These are phyloP conservation scores for Globisporangium canariense DNA, from an alignment of 352 stramenopile species.

Conservation along the genomic window DNA sequence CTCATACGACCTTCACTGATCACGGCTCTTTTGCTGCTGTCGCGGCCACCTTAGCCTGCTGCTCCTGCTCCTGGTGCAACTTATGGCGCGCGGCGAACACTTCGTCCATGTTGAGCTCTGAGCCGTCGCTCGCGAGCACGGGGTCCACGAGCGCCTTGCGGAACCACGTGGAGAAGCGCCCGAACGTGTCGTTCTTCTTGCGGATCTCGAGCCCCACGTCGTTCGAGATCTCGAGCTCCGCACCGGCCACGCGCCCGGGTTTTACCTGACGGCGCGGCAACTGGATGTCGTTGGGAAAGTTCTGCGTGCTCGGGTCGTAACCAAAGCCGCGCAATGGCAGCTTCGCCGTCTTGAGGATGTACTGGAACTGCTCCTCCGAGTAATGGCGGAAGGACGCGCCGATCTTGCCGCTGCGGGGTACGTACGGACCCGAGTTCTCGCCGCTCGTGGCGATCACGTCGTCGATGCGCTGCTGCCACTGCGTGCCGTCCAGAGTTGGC, in stretches of 20 bases:
- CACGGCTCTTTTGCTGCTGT: not conserved
- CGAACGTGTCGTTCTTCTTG: conserved; percentile 75
- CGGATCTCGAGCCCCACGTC: conserved; percentile 66
- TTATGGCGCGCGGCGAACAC: conserved; percentile 51
- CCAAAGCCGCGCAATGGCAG: conserved; percentile 79
- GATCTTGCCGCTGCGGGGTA: conserved; percentile 84
- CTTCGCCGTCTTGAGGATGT: conserved; percentile 77
- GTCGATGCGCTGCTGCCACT: conserved; percentile 72
- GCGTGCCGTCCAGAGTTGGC: conserved; percentile 62
- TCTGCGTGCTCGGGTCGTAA: conserved; percentile 80
- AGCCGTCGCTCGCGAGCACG: conserved; percentile 73
- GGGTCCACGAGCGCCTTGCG: conserved; percentile 71
- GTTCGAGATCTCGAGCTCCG: conserved; percentile 59
- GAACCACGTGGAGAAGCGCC: conserved; percentile 78
- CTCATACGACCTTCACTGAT: not conserved
- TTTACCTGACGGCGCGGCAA: conserved; percentile 83
- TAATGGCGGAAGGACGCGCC: conserved; percentile 81
- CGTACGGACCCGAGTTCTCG: conserved; percentile 73
- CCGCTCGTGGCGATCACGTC: conserved; percentile 52
- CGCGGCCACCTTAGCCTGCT: conserved; percentile 19
- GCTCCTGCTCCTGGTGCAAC: conserved; percentile 15
- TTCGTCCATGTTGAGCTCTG: conserved; percentile 85
- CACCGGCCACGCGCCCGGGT: conserved; percentile 41
- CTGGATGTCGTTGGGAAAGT: conserved; percentile 66
- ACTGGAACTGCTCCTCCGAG: conserved; percentile 78